These are phyloP conservation scores for Suillus paluster DNA, from an alignment of 768 basidiomycete species.

Conservation along the genomic window DNA sequence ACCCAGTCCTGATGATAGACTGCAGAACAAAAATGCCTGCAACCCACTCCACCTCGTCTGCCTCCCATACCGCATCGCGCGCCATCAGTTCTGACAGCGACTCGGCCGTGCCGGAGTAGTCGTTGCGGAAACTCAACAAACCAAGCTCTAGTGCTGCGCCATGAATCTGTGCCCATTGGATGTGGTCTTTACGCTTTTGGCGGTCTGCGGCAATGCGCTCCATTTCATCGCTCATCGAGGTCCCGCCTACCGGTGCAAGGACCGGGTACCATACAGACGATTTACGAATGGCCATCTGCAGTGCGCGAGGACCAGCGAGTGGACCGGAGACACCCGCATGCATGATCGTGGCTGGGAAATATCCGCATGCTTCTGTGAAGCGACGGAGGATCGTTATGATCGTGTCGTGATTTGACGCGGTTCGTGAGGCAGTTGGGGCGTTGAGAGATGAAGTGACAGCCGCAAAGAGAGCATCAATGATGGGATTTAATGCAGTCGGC, in stretches of 20 bases:
- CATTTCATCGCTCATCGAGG: slow-evolving; percentile 61
- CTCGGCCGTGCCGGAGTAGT: slow-evolving; percentile 45
- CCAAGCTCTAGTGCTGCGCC: slow-evolving; percentile 66
- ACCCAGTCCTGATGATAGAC: slow-evolving; percentile 58
- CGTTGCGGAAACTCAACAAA: slow-evolving; percentile 48
- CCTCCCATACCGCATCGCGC: slow-evolving; percentile 68
- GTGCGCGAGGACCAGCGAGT: slow-evolving; percentile 56
- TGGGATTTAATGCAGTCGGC: slow-evolving; percentile 51
- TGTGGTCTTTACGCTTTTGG: slow-evolving; percentile 64
- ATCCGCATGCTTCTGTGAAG: slow-evolving; percentile 55
- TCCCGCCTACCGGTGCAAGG: slow-evolving; percentile 16
- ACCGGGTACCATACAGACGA: slow-evolving; percentile 56
- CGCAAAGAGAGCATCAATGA: slow-evolving; percentile 59
- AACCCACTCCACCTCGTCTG: slow-evolving; percentile 71
- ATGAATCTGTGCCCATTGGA: slow-evolving; percentile 70
- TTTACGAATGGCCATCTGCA: slow-evolving; percentile 63
- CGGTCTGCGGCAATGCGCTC: slow-evolving; percentile 63
- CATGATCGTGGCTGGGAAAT: slow-evolving; percentile 50
- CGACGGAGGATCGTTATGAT: slow-evolving; percentile 46
- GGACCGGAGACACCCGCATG: slow-evolving; percentile 63
- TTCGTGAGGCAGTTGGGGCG: slow-evolving; percentile 35
- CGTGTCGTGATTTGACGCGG: slow-evolving; percentile 41
- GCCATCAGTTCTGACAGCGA: slow-evolving; percentile 63
- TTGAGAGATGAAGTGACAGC: slow-evolving; percentile 39
- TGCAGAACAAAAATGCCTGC: slow-evolving; percentile 63